Evolutionary conservation across 164 flowering plant genomes (phyloP), one percentile per base, ranked within the genome.

Genomic region (Protea cynaroides): DNA sequence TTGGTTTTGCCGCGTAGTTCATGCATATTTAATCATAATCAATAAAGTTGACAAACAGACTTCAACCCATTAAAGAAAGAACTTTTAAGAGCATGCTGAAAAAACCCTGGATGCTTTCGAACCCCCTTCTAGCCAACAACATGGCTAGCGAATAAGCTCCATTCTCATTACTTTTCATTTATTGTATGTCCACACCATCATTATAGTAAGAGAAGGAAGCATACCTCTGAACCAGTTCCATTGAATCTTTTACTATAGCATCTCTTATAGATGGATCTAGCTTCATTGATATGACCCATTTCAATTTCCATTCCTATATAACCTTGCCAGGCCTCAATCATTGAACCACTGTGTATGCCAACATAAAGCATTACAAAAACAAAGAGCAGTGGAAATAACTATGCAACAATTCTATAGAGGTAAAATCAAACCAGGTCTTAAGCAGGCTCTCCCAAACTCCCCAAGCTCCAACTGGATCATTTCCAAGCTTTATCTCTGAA

Each of bases 381-480:
- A 22, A 62, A 54, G 21, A 50, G 52, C 60, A 67, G 51, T 23
- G 12, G 29, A 55, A 70, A 13, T 37, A 55, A 50, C n/a, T 9
- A 65, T 23, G 29, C 40, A 12, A 13, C 14, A n/a, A 23, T 49
- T 34, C 44, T 59, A 11, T 36, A 59, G 65, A 53, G 14, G 63
- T 19, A 29, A 24, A 4, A 36, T 17, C 57, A 66, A 55, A 91
- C 99, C 97, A 75, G 54, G 65, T 83, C 78, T 92, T 95, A 57
- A 89, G 83, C 65, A 95, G 82, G 74, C 84, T 83, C 71, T 95
- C 99, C 99, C 99, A 95, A 65, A 88, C 99, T 67, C 83, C 84
- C 68, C 96, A 96, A 63, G 96, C 94, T 54, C 90, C 90, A 80
- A 8, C 73, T 72, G 82, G 43, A 77, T 95, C 90, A 61, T 88